Evolutionary conservation across 2,329 filamentous ascomycete species (phyloP).

Genomic region (Ophiosphaerella herpotricha): DNA sequence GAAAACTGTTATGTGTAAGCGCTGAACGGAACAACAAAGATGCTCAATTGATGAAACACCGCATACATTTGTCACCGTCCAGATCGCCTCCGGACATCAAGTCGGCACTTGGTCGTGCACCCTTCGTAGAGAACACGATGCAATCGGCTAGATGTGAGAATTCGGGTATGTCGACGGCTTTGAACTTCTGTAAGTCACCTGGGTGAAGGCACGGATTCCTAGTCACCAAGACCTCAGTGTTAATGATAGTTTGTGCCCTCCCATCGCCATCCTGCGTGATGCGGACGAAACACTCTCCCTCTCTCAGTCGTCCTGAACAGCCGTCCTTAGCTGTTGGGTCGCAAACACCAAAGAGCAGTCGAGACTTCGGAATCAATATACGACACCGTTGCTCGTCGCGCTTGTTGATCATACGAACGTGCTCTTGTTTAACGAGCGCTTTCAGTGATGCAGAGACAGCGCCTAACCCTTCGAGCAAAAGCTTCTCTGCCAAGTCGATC

Average conservation of each 20-base stretch:
- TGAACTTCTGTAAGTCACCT: conserved; percentile 52
- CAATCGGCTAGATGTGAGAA: conserved; percentile 48
- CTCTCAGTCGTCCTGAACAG: conserved; percentile 34
- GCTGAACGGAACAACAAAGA: neutral
- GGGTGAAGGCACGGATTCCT: conserved; percentile 52
- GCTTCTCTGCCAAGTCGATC: conserved; percentile 44
- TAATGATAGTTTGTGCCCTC: conserved; percentile 38
- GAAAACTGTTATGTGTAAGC: conserved; percentile 37
- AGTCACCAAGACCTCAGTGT: conserved; percentile 47
- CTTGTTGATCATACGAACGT: conserved; percentile 44
- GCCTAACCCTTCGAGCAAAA: conserved; percentile 46
- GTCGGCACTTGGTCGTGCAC: conserved; percentile 47
- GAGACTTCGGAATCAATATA: conserved; percentile 46
- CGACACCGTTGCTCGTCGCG: conserved; percentile 44
- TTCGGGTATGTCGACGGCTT: conserved; percentile 43
- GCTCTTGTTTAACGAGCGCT: conserved; percentile 40
- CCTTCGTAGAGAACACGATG: conserved; percentile 48
- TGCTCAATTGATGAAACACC: neutral
- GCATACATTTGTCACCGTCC: conserved; percentile 49
- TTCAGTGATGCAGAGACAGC: conserved; percentile 31
- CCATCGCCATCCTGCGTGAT: conserved; percentile 46
- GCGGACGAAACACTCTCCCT: conserved; percentile 48
- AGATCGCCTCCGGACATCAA: conserved; percentile 52
- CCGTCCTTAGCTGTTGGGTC: conserved; percentile 34
- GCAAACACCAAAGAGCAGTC: conserved; percentile 48